These are phyloP conservation scores for Ustilago trichophora DNA, from an alignment of 1,284 basidiomycete genomes.

Conservation along the genomic window DNA sequence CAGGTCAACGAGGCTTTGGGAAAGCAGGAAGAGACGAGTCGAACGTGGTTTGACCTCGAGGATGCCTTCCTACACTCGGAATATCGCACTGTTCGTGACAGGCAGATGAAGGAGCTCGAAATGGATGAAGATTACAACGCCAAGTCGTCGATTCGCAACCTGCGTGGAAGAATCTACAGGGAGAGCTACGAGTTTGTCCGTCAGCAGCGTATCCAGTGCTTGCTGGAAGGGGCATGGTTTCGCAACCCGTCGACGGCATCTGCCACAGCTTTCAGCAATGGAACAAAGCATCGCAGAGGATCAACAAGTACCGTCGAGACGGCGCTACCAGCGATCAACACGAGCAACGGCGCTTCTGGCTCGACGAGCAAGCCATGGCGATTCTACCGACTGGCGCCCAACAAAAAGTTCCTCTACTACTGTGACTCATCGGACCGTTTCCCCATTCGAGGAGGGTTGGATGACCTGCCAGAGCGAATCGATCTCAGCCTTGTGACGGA, in stretches of 20 bases:
- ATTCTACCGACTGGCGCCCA: constrained; percentile 68
- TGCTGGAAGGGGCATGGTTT: constrained; percentile 91
- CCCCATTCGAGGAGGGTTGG: constrained; percentile 79
- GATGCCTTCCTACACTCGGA: constrained; percentile 84
- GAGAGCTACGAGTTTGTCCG: constrained; percentile 92
- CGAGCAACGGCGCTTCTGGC: constrained; percentile 1
- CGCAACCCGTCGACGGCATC: constrained; percentile 69
- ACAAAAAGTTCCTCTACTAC: constrained; percentile 81
- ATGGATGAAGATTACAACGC: constrained; percentile 78
- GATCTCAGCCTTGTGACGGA: constrained; percentile 65
- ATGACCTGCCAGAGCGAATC: constrained; percentile 80
- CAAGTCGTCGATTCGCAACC: constrained; percentile 69
- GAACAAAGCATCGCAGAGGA: constrained; percentile 7
- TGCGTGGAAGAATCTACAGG: constrained; percentile 84
- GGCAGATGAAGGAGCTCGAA: constrained; percentile 93
- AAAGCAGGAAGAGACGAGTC: constrained; percentile 75
- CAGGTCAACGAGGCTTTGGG: constrained; percentile 71
- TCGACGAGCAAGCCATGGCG: constrained; percentile 54
- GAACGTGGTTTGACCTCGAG: constrained; percentile 83
- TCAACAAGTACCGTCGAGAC: constrained; percentile 39
- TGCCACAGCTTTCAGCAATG: neutral
- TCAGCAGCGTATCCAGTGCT: constrained; percentile 86
- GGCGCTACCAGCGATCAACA: constrained; percentile 3
- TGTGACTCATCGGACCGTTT: constrained; percentile 81
- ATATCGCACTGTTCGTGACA: constrained; percentile 85